Base-by-base conservation (phyloP, 1,284 basidiomycete genomes). In the Heimioporus retisporus region DNA sequence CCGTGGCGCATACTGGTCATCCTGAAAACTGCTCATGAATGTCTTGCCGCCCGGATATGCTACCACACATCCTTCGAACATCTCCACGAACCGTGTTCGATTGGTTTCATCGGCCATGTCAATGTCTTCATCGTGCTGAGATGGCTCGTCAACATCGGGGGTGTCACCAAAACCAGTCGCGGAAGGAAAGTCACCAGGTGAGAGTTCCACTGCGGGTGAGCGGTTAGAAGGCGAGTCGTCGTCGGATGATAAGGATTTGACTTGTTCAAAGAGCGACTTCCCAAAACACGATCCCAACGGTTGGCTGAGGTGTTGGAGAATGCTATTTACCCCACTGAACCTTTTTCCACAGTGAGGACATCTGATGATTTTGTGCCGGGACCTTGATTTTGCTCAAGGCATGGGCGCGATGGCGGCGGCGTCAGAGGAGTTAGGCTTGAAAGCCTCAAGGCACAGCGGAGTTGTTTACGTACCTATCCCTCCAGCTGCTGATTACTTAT, bases 1-100 rank as follows among this genome's bases (percentile, higher is more conserved):
- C 31, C n/a, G 21, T 31, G 58, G 6, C 3, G 13, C 31, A n/a
- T 64, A 65, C 19, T 64, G 28, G 46, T 65, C 56, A 13, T 35
- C 31, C 42, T 35, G 15, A 31, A 65, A 64, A 15, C 21, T n/a
- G 11, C 28, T n/a, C 61, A 64, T 58, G 14, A 65, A 64, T 3
- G 64, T 65, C 21, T 51, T 55, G 6, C 55, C 40, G 21, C 61
- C 42, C 1, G 61, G 61, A 23, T 61, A 63, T 15, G 31, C 15
- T 62, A 28, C n/a, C 11, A 7, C 51, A 19, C 59, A 64, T 4
- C 28, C 35, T 18, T 62, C 6, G 11, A 56, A 56, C n/a, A 23
- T 23, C 40, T 56, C 55, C 35, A 56, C n/a, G 13, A 56, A 56
- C 35, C 43, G 43, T 19, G 18, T 44, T 44, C 14, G 43, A 19